Evolutionary conservation across 2,329 filamentous ascomycete species (phyloP).

Genomic region (Trichoderma sp.): DNA sequence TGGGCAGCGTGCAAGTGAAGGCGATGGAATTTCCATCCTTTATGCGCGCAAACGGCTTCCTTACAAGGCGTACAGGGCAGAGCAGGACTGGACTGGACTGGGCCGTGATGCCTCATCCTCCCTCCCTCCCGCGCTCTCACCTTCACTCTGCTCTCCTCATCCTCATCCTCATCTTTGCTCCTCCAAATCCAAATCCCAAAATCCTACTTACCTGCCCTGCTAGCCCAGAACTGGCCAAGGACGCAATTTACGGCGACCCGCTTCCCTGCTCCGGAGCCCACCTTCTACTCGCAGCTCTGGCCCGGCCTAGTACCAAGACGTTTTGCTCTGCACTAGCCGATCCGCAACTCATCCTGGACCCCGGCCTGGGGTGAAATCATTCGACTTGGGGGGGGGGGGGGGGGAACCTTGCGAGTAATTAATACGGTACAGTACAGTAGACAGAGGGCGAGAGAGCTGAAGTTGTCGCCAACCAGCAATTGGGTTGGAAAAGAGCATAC

Average conservation of each 20-base stretch:
- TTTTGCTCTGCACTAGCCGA: conserved; percentile 16
- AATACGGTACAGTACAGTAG: background rate
- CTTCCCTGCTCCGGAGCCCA: conserved; percentile 17
- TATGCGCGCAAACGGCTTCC: background rate
- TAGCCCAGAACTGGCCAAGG: conserved; percentile 6
- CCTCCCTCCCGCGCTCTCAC: background rate
- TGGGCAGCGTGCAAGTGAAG: background rate
- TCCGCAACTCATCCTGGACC: conserved; percentile 8
- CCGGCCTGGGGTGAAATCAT: background rate
- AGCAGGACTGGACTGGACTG: background rate
- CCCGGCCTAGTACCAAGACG: conserved; percentile 10
- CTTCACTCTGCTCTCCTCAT: background rate
- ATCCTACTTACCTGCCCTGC: background rate
- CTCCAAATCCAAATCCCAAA: background rate
- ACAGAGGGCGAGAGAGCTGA: background rate
- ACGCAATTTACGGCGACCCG: conserved; percentile 22
- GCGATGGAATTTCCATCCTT: background rate
- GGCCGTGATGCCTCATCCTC: too few species aligned
- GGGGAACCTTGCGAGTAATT: conserved; percentile 1
- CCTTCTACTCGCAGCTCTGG: conserved; percentile 16
- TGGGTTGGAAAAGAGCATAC: background rate
- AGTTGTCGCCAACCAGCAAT: background rate
- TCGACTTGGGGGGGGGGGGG: background rate
- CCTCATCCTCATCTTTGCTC: background rate
- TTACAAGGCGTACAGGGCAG: background rate